phyloP scores from a whole-genome alignment of 2,329 filamentous ascomycete species.

The Arthrobotrys megalospora region DNA sequence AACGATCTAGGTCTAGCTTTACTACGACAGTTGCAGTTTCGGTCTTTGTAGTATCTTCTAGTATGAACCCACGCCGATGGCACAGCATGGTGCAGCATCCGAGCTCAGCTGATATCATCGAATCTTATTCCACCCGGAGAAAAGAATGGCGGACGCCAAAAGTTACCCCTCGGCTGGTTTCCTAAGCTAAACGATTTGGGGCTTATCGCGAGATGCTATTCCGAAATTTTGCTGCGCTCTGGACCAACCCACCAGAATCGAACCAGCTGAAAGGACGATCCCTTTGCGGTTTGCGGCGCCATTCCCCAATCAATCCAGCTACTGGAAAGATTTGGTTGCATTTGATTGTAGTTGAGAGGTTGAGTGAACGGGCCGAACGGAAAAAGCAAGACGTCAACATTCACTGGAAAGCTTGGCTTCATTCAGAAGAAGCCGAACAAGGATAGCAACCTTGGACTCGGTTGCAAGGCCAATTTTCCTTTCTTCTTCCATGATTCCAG shows the following conservation, averaged over 20 bases:
- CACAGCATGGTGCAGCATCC: conserved; percentile 45
- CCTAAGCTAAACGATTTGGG: conserved; percentile 46
- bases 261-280: conserved; percentile 48
- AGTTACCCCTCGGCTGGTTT: conserved; percentile 48
- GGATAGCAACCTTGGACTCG: conserved; percentile 61
- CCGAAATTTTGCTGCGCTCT: conserved; percentile 58
- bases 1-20: conserved; percentile 38
- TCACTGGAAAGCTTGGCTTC: conserved; percentile 47
- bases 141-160: conserved; percentile 49
- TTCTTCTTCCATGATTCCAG: conserved; percentile 61
- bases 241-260: conserved; percentile 32
- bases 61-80: conserved; percentile 35
- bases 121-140: conserved; percentile 35
- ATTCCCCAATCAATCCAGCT: conserved; percentile 54
- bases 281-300: conserved; percentile 46
- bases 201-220: conserved; percentile 54
- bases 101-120: conserved; percentile 60
- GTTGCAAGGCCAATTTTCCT: conserved; percentile 61
- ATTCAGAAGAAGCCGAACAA: conserved; percentile 57
- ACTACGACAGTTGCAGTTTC: conserved; percentile 52
- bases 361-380: conserved; percentile 36
- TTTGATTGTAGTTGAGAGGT: conserved; percentile 58
- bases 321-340: conserved; percentile 45
- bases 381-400: conserved; percentile 53
- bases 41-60: conserved; percentile 8